A percentile compares a stretch with the other conserved stretches of the same genome.
phyloP scores from a whole-genome alignment of 2,329 filamentous ascomycete species.

The Apiospora sp. region DNA sequence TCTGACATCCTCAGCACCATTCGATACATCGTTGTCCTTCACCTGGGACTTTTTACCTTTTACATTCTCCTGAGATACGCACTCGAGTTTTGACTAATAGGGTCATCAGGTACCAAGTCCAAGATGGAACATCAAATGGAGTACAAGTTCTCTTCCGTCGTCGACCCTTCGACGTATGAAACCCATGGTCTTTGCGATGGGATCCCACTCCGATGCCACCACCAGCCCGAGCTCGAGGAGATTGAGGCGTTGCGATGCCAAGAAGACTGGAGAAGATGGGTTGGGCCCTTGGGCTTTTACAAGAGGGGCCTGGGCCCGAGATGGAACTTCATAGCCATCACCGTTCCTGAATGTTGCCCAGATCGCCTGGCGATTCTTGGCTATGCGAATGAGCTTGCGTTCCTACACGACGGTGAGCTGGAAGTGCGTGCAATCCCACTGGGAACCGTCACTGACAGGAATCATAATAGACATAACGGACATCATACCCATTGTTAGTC shows the following conservation, averaged over 20 bases:
- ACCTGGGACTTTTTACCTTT: no score
- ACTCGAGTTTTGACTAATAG: no score
- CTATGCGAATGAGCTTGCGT: background rate
- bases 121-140: no score
- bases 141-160: background rate
- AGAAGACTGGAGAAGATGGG: background rate
- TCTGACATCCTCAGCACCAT: no score
- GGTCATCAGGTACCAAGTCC: no score
- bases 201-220: background rate
- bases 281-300: no score
- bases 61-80: no score
- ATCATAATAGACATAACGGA: background rate
- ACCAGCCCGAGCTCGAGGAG: no score
- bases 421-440: background rate
- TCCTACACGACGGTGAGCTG: background rate
- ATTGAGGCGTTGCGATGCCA: background rate
- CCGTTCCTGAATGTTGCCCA: background rate
- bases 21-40: no score
- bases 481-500: no score
- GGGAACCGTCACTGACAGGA: background rate
- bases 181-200: background rate
- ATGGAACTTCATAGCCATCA: conserved; percentile 1
- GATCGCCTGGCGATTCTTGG: background rate
- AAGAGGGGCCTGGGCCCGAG: background rate
- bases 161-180: background rate